These are phyloP conservation scores for Kodamaea suecica DNA, from an alignment of 1,139 yeast genomes.

Conservation along the genomic window DNA sequence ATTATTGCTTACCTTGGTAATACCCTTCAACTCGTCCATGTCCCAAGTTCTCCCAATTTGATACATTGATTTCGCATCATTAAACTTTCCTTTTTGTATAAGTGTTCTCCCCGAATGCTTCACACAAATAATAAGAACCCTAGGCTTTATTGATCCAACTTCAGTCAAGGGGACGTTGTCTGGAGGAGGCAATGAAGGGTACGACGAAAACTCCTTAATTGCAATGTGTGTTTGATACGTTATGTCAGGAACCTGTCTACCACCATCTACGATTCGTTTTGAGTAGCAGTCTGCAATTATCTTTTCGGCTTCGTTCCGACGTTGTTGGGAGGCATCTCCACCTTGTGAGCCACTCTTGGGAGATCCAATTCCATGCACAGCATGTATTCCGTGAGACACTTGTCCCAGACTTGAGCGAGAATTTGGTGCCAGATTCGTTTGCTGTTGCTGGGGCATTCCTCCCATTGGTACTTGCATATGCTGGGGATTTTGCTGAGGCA, in stretches of 20 bases:
- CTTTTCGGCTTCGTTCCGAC: slow-evolving; percentile 28
- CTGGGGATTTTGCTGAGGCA: neutral
- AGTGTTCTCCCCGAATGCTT: slow-evolving; percentile 60
- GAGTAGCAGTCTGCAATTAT: slow-evolving; percentile 43
- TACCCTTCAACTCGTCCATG: slow-evolving; percentile 60
- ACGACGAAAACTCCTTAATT: slow-evolving; percentile 39
- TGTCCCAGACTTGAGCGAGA: too few relatives aligned
- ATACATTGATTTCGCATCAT: slow-evolving; percentile 60
- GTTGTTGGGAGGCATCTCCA: slow-evolving; percentile 9
- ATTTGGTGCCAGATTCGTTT: too few relatives aligned
- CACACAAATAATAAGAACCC: slow-evolving; percentile 41
- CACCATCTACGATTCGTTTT: slow-evolving; percentile 29
- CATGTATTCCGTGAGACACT: slow-evolving; percentile 2
- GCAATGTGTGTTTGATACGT: slow-evolving; percentile 39
- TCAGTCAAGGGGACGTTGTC: slow-evolving; percentile 26
- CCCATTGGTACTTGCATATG: neutral
- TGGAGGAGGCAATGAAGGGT: slow-evolving; percentile 42
- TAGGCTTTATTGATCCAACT: slow-evolving; percentile 36
- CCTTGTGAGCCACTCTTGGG: slow-evolving; percentile 1
- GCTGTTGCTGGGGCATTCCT: too few relatives aligned
- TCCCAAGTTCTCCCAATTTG: slow-evolving; percentile 97
- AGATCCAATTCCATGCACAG: slow-evolving; percentile 8
- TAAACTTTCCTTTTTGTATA: slow-evolving; percentile 84
- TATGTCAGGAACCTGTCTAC: slow-evolving; percentile 30
- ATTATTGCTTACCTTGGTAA: slow-evolving; percentile 52